Percentiles rank a stretch among this genome's conserved stretches.
Conservation (phyloP, 257 asterid species). For the Nicotiana benthamiana region DNA sequence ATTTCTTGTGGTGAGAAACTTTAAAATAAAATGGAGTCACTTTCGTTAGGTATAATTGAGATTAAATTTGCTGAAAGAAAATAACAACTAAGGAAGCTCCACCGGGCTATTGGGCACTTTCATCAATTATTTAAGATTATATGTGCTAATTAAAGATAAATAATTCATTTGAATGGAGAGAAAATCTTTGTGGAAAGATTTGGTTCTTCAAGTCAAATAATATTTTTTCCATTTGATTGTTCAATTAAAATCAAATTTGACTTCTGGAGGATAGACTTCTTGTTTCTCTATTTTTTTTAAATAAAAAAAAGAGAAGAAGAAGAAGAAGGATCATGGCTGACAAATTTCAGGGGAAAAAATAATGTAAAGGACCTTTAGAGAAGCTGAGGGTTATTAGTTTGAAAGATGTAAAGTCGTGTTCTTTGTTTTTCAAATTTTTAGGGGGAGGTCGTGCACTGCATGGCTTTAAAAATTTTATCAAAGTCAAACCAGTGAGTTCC, state of each 20-base stretch:
- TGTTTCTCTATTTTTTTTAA: background rate
- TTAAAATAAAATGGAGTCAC: too few species aligned
- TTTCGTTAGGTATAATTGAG: too few species aligned
- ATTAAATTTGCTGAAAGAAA: too few species aligned
- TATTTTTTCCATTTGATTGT: background rate
- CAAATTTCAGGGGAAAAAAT: background rate
- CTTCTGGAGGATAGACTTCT: background rate
- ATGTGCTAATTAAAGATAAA: too few species aligned
- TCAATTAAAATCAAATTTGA: background rate
- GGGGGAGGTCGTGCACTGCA: background rate
- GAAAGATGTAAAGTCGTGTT: background rate
- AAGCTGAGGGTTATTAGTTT: background rate
- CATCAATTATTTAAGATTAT: background rate
- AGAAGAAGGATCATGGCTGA: background rate
- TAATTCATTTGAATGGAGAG: background rate
- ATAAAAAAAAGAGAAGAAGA: too few species aligned
- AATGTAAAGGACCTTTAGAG: background rate
- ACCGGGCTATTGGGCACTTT: background rate
- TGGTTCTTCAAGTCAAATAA: background rate
- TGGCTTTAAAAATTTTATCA: background rate
- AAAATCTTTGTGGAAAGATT: background rate
- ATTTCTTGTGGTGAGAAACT: too few species aligned
- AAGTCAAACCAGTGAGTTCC: background rate
- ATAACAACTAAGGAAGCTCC: background rate
- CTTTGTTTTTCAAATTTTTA: background rate